Evolutionary conservation across 2,329 filamentous ascomycete genomes (phyloP), one percentile per base, ranked within the genome.

Genomic region (Metarhizium brunneum): DNA sequence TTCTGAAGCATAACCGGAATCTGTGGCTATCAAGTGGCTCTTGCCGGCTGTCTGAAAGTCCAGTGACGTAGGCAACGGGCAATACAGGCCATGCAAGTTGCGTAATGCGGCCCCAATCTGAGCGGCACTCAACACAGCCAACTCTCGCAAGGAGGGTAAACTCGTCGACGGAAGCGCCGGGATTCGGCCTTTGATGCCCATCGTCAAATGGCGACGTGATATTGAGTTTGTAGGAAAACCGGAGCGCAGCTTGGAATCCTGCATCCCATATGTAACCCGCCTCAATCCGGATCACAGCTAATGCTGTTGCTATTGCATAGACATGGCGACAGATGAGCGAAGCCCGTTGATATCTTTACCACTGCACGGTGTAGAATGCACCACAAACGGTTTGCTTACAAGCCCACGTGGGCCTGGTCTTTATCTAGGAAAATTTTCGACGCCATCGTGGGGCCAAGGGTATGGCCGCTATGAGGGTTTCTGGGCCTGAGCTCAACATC

Each of bases 1-100:
- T 2, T 67, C 72, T 0, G 73, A 74, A 0, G 67, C 66, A 54
- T 75, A 74, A 43, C 73, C 72, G 1, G 73, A 75, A 58, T 74
- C 72, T 10, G 47, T 36, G 6, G 47, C 42, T 38, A 36, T 10
- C 13, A 54, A 47, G 42, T 30, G n/a, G 25, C 36, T 25, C 36
- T 54, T 56, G 36, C 35, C 18, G 49, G 18, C 50, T 30, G 16
- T 40, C 13, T 53, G 42, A 35, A 58, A 56, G 49, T 58, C 57
- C 29, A 50, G n/a, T 2, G 52, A 40, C 49, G 52, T 58, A 29
- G 57, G 57, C 52, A 56, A 32, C 14, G 51, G 54, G 25, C 52
- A 58, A 25, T 56, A 58, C 16, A 58, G 4, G 13, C 30, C 32
- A 20, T 58, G 57, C 29, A 58, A 36, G 7, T 36, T 35, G 43